Conservation (phyloP, 106 monocot genomes). For the Dioscorea alata region DNA sequence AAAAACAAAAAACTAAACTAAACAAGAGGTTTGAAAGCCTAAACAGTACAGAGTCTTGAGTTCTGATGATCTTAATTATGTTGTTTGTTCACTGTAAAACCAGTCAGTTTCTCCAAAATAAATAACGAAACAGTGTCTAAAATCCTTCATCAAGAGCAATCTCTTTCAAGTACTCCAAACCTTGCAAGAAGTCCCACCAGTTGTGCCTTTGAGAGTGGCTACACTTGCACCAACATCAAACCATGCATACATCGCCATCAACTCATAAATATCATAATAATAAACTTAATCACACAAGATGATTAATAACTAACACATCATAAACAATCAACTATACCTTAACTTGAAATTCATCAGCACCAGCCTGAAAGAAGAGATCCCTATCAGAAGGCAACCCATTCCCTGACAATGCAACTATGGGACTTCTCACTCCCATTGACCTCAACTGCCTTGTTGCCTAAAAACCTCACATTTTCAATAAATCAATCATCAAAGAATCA, state of each 20-base stretch:
- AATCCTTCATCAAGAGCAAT: background rate
- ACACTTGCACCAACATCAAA: background rate
- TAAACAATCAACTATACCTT: slow-evolving; percentile 6
- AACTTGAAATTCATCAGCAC: slow-evolving; percentile 12
- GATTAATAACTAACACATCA: background rate
- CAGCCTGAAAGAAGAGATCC: slow-evolving; percentile 17
- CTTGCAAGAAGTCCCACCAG: background rate
- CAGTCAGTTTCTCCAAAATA: no score
- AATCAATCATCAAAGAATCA: background rate
- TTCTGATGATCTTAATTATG: no score
- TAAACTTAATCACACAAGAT: background rate
- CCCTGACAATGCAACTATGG: slow-evolving; percentile 16
- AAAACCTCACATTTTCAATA: background rate
- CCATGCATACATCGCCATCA: no score
- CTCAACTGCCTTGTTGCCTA: slow-evolving; percentile 25
- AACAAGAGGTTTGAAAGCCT: no score
- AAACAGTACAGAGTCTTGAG: no score
- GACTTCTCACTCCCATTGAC: slow-evolving; percentile 10
- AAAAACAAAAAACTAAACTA: no score
- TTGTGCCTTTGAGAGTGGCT: background rate
- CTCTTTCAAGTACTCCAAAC: background rate
- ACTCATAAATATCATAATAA: background rate
- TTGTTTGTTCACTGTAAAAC: no score
- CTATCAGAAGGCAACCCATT: background rate
- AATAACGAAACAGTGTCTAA: no score